phyloP scores from a whole-genome alignment of 352 stramenopile genomes.

The Phytopythium montanum region DNA sequence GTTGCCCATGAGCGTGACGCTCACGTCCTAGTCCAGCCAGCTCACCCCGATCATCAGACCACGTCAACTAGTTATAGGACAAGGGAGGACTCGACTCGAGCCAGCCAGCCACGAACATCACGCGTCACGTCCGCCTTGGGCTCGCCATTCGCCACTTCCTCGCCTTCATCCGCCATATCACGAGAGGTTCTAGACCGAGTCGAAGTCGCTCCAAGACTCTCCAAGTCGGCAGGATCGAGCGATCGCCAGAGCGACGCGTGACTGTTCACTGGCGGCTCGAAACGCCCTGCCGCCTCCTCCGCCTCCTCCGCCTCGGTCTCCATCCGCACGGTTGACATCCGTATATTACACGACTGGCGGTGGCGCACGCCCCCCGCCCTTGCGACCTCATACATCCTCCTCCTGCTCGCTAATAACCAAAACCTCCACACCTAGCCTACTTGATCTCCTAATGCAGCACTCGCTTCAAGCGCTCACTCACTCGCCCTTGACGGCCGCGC shows the following conservation, averaged over 20 bases:
- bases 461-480: background rate
- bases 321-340: no score
- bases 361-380: no score
- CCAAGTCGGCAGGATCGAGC: background rate
- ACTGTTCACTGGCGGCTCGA: constrained; percentile 1
- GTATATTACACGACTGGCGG: no score
- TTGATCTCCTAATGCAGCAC: background rate
- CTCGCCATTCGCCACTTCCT: constrained; percentile 2
- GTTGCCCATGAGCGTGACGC: constrained; percentile 79
- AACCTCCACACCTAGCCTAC: background rate
- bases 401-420: background rate
- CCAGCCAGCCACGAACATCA: background rate
- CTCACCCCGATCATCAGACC: background rate
- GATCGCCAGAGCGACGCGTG: background rate
- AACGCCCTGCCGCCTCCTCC: background rate
- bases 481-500: constrained; percentile 3
- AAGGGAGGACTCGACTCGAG: background rate
- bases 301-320: no score
- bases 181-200: no score
- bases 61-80: no score
- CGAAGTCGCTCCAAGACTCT: background rate
- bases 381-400: background rate
- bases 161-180: constrained; percentile 2
- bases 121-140: constrained; percentile 2
- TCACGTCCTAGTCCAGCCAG: no score